phyloP scores from a whole-genome alignment of 129 eudicot species.

The Pittosporum tobira region DNA sequence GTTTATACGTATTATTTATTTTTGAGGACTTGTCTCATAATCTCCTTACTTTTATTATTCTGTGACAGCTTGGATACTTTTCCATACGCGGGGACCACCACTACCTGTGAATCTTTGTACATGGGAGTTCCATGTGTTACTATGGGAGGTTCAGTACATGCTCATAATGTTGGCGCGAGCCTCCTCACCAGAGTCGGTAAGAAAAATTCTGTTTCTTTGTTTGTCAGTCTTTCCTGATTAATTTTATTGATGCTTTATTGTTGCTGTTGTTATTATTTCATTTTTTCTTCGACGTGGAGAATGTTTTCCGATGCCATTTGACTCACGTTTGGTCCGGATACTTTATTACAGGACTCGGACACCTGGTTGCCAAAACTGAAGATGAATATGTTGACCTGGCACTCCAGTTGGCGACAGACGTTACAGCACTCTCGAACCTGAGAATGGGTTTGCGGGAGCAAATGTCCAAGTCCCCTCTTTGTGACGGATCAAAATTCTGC shows the following conservation, averaged over 20 bases:
- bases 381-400: slow-evolving; percentile 78
- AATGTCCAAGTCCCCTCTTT: slow-evolving; percentile 80
- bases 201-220: slow-evolving; percentile 11
- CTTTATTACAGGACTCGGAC: slow-evolving; percentile 46
- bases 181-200: slow-evolving; percentile 83
- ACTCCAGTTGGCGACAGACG: slow-evolving; percentile 62
- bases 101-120: slow-evolving; percentile 90
- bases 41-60: slow-evolving; percentile 12
- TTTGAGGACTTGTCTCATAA: slow-evolving; percentile 10
- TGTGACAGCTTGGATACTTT: slow-evolving; percentile 78
- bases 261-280: too few relatives aligned
- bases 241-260: neutral
- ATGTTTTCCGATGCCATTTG: too few relatives aligned
- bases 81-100: slow-evolving; percentile 96
- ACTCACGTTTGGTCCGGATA: neutral
- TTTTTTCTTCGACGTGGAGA: too few relatives aligned
- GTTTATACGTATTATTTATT: neutral
- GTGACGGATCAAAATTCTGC: slow-evolving; percentile 66
- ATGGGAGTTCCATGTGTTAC: slow-evolving; percentile 99
- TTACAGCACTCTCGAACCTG: slow-evolving; percentile 58
- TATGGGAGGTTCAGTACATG: slow-evolving; percentile 87
- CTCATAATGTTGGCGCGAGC: slow-evolving; percentile 96
- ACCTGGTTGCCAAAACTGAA: slow-evolving; percentile 75
- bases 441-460: slow-evolving; percentile 70
- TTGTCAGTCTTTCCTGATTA: neutral